Conservation (phyloP, 495 filamentous ascomycete species). For the Penicillium canescens region DNA sequence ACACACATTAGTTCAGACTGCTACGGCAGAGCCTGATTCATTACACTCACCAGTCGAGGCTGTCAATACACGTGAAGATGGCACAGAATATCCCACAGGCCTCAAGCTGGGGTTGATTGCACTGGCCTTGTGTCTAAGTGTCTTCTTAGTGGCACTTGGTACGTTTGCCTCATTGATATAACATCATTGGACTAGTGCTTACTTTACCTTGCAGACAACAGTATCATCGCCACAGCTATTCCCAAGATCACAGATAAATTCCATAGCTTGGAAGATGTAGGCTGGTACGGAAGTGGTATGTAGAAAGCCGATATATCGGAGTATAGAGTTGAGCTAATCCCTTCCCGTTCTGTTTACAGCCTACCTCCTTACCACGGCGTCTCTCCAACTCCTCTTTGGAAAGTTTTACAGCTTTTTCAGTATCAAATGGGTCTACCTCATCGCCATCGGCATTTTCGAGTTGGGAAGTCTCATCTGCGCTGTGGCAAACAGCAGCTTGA, state of each 20-base stretch:
- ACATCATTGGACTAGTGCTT: too few species aligned
- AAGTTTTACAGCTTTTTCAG: constrained; percentile 53
- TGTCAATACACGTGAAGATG: background rate
- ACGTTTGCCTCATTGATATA: background rate
- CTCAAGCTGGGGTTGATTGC: background rate
- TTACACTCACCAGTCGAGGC: background rate
- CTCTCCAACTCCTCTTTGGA: constrained; percentile 55
- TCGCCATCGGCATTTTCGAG: constrained; percentile 69
- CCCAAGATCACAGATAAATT: constrained; percentile 47
- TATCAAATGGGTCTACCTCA: constrained; percentile 62
- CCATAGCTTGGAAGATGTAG: constrained; percentile 42
- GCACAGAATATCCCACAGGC: background rate
- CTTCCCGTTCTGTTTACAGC: constrained; percentile 14
- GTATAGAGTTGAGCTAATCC: constrained; percentile 22
- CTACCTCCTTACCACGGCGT: constrained; percentile 56
- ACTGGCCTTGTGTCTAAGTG: background rate
- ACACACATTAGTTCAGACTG: background rate
- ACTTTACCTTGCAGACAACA: constrained; percentile 41
- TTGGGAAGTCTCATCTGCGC: constrained; percentile 71
- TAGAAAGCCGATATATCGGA: background rate
- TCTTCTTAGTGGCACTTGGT: constrained; percentile 1
- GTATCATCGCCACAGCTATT: constrained; percentile 45
- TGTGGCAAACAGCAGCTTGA: constrained; percentile 61
- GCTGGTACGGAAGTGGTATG: constrained; percentile 42
- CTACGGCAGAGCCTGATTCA: background rate